Evolutionary conservation across 2,329 filamentous ascomycete species (phyloP).

Genomic region (Talaromyces albobiverticillius): DNA sequence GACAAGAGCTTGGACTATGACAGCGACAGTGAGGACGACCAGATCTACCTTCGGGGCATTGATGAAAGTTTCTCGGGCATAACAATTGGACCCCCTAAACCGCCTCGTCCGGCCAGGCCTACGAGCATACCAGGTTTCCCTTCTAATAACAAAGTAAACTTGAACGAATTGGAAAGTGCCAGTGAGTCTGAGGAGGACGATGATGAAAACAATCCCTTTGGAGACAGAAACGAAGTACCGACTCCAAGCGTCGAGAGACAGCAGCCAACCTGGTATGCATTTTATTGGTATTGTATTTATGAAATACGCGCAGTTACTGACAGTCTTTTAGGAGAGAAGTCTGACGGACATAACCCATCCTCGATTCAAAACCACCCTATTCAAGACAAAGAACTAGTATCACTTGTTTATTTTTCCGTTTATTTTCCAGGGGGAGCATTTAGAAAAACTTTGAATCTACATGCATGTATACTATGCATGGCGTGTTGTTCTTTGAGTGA

Average conservation of each 20-base stretch:
- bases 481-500: background rate
- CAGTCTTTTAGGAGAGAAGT: conserved; percentile 8
- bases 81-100: conserved; percentile 33
- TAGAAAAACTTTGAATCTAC: background rate
- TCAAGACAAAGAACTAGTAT: too few relatives aligned
- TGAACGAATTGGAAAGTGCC: conserved; percentile 44
- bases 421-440: too few relatives aligned
- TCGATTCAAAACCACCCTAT: too few relatives aligned
- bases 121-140: conserved; percentile 47
- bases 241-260: conserved; percentile 31
- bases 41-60: conserved; percentile 27
- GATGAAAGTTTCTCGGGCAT: conserved; percentile 33
- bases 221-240: conserved; percentile 67
- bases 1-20: conserved; percentile 64
- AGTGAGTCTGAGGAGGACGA: conserved; percentile 52
- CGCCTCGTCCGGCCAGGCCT: conserved; percentile 56
- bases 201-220: conserved; percentile 83
- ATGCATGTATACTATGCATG: background rate
- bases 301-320: too few relatives aligned
- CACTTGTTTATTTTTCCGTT: too few relatives aligned
- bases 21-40: conserved; percentile 62
- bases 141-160: conserved; percentile 42
- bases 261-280: conserved; percentile 35
- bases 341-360: background rate
- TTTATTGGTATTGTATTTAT: too few relatives aligned